These are phyloP conservation scores for Pichia sp. DNA, from an alignment of 1,139 yeast genomes.

Conservation along the genomic window DNA sequence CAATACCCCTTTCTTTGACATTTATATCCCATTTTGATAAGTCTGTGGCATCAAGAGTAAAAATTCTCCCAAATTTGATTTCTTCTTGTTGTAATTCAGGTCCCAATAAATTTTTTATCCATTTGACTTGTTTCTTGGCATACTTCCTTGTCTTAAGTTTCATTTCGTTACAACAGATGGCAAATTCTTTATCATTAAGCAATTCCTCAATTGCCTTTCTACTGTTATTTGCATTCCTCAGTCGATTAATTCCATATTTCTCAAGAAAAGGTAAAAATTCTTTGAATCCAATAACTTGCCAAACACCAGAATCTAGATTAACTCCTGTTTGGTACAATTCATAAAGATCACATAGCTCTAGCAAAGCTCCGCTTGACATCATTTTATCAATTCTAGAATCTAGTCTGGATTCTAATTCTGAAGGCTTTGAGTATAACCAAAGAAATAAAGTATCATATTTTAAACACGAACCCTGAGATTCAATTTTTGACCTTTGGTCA, in stretches of 20 bases:
- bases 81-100: slow-evolving; percentile 52
- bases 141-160: slow-evolving; percentile 78
- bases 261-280: slow-evolving; percentile 81
- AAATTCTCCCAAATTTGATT: slow-evolving; percentile 56
- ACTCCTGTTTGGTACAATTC: slow-evolving; percentile 29
- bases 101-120: slow-evolving; percentile 72
- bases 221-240: slow-evolving; percentile 11
- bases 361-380: slow-evolving; percentile 61
- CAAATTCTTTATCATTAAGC: slow-evolving; percentile 26
- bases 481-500: slow-evolving; percentile 41
- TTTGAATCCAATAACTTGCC: slow-evolving; percentile 95
- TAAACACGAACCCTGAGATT: slow-evolving; percentile 37
- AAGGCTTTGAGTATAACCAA: slow-evolving; percentile 78
- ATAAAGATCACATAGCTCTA: slow-evolving; percentile 59
- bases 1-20: slow-evolving; percentile 51
- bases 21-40: slow-evolving; percentile 33
- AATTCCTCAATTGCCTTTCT: background rate
- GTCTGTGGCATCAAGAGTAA: slow-evolving; percentile 71
- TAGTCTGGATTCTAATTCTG: slow-evolving; percentile 51
- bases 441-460: slow-evolving; percentile 63
- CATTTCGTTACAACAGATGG: slow-evolving; percentile 62
- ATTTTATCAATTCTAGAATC: slow-evolving; percentile 78
- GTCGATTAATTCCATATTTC: slow-evolving; percentile 11
- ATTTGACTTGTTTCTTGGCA: slow-evolving; percentile 85
- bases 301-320: slow-evolving; percentile 66